These are phyloP conservation scores for Curvularia sp. DNA, from an alignment of 2,329 filamentous ascomycete genomes.

Conservation along the genomic window DNA sequence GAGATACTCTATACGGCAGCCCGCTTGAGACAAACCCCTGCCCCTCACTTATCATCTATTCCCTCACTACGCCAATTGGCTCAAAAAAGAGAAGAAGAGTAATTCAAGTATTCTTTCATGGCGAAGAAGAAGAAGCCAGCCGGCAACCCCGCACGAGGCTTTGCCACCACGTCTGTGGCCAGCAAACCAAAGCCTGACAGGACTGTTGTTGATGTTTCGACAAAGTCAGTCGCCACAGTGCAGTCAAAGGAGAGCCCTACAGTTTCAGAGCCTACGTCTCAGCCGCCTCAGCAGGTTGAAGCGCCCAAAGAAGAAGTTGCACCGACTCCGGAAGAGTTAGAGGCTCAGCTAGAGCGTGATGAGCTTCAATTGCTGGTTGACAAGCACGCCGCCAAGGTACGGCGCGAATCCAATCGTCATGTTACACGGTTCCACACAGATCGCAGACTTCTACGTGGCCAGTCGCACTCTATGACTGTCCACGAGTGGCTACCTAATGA, in stretches of 20 bases:
- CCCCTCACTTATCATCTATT: not conserved
- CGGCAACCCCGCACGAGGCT: constrained; percentile 86
- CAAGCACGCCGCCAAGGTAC: constrained; percentile 78
- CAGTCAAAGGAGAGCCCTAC: constrained; percentile 25
- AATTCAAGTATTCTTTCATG: constrained; percentile 58
- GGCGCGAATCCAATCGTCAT: constrained; percentile 79
- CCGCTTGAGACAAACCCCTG: constrained; percentile 25
- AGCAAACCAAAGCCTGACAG: constrained; percentile 71
- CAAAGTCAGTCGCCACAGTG: constrained; percentile 13
- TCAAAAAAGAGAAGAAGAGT: not conserved
- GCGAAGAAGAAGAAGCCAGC: constrained; percentile 93
- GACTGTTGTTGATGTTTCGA: constrained; percentile 26
- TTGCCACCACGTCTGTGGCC: constrained; percentile 90
- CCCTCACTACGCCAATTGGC: not conserved
- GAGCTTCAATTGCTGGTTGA: constrained; percentile 88
- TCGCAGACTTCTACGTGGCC: constrained; percentile 77
- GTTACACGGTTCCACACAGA: constrained; percentile 82
- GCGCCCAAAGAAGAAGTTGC: constrained; percentile 51
- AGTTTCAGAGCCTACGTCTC: constrained; percentile 13
- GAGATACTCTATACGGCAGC: constrained; percentile 45
- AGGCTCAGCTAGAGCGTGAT: constrained; percentile 86
- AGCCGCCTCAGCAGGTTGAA: constrained; percentile 16
- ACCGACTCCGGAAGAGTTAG: constrained; percentile 83
- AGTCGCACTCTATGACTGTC: constrained; percentile 75
- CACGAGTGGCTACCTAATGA: constrained; percentile 82